Evolutionary conservation across 345 rosid species (phyloP), one percentile per base, ranked within the genome.

Genomic region (Gossypium sturtianum): DNA sequence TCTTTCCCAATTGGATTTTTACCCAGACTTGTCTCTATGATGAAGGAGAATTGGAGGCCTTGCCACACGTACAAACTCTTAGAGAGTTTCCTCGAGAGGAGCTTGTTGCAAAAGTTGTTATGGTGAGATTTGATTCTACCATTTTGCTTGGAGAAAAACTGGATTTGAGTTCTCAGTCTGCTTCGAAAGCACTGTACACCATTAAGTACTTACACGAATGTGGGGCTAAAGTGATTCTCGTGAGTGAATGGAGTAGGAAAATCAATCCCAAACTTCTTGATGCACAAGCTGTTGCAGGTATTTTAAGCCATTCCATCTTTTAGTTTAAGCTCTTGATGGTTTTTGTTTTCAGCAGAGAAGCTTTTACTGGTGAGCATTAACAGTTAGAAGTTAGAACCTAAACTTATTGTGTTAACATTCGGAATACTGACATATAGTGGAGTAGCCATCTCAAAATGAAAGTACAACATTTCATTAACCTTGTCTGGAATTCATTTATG

Each of bases 111-210:
- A 90, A 85, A 87, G 88, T 90, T 83, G 90, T 83, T 59, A 80
- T 90, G 85, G 89, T 90, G 77, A 90, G 92, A 74, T 88, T 90
- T 78, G 94, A 90, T 75, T 80, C 85, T 56, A 53, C 76, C 75
- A 66, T 82, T 73, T 77, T 90, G 76, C 83, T 90, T 48, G 69
- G 52, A 16, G 83, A 85, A 78, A 82, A 80, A 23, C 70, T 65
- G 58, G 83, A 82, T 74, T 75, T 16, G 70, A 79, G 76, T 54
- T 82, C 79, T 54, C 77, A 15, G 22, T 78, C 84, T 53, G 77
- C 78, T 53, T 85, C 80, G 1, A 74, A 44, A 71, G 85, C 91
- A 48, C 54, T 88, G 79, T 58, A 49, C 76, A 90, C 88, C 23
- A 78, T 90, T 65, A 77, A 74, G 68, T 87, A 88, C 81, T 77